Percentiles rank a stretch among this genome's conserved stretches.
These are phyloP conservation scores for Microsporum audouinii DNA, from an alignment of 2,329 filamentous ascomycete genomes.

Conservation along the genomic window DNA sequence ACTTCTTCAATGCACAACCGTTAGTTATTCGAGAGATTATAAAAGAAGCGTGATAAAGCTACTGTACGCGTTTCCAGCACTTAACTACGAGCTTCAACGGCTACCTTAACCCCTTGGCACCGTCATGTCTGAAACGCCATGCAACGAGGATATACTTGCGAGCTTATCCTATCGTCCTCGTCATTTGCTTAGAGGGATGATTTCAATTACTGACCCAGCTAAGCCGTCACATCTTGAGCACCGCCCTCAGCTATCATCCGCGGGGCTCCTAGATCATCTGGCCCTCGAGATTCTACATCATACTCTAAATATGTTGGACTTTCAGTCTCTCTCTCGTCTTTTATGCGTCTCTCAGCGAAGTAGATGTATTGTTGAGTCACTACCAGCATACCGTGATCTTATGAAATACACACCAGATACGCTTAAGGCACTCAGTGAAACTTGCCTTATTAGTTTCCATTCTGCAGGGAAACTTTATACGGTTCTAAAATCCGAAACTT, in stretches of 20 bases:
- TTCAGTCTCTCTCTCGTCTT: conserved; percentile 21
- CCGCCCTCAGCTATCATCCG: neutral
- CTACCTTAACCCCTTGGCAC: neutral
- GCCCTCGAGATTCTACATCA: conserved; percentile 20
- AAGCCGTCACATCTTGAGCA: neutral
- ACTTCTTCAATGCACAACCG: too few species aligned
- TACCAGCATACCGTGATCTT: conserved; percentile 31
- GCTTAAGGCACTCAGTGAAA: conserved; percentile 18
- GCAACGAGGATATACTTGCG: neutral
- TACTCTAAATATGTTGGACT: conserved; percentile 19
- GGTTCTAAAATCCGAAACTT: conserved; percentile 18
- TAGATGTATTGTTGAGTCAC: conserved; percentile 19
- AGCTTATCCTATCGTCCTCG: neutral
- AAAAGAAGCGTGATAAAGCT: too few species aligned
- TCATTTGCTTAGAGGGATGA: neutral
- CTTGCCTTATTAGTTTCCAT: conserved; percentile 17
- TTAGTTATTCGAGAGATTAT: too few species aligned
- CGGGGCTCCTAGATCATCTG: neutral
- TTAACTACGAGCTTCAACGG: neutral
- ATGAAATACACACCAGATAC: conserved; percentile 30
- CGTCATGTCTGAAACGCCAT: neutral
- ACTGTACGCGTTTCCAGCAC: too few species aligned
- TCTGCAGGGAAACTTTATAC: conserved; percentile 16
- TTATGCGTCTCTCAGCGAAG: conserved; percentile 18
- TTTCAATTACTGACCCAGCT: neutral